Percentiles rank a stretch among this genome's conserved stretches.
Conservation (phyloP, 2,329 filamentous ascomycete species). For the Ceratocystis smalleyi region DNA sequence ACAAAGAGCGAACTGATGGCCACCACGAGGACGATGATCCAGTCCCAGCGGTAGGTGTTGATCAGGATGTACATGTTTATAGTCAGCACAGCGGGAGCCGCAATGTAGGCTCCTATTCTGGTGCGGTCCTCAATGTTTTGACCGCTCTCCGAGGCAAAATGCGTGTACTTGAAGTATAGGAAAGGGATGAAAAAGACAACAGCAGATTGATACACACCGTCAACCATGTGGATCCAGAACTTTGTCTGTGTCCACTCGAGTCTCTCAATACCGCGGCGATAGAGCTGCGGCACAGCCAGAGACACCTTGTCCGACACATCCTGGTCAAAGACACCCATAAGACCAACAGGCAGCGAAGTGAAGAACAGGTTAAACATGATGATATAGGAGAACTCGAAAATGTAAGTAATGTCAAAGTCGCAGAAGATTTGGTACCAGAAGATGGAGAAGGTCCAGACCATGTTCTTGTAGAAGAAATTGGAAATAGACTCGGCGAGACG, state of each 20-base stretch:
- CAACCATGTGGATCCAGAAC: constrained; percentile 95
- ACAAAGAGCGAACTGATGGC: constrained; percentile 69
- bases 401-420: constrained; percentile 90
- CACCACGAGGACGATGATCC: constrained; percentile 77
- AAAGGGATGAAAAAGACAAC: constrained; percentile 91
- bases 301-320: constrained; percentile 92
- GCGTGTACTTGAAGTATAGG: constrained; percentile 48
- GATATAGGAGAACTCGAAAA: constrained; percentile 97
- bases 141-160: constrained; percentile 56
- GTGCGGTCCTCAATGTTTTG: constrained; percentile 62
- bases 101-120: constrained; percentile 76
- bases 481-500: constrained; percentile 83
- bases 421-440: constrained; percentile 97
- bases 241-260: constrained; percentile 92
- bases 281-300: constrained; percentile 84
- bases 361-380: constrained; percentile 93
- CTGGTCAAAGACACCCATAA: constrained; percentile 94
- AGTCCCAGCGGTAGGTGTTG: constrained; percentile 97
- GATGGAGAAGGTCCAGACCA: constrained; percentile 90
- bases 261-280: constrained; percentile 86
- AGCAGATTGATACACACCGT: constrained; percentile 87
- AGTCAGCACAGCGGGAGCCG: constrained; percentile 65
- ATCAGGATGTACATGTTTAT: constrained; percentile 92
- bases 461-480: constrained; percentile 99
- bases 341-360: constrained; percentile 82